Evolutionary conservation across 2,329 filamentous ascomycete genomes (phyloP).

Genomic region (Fusarium scirpi): DNA sequence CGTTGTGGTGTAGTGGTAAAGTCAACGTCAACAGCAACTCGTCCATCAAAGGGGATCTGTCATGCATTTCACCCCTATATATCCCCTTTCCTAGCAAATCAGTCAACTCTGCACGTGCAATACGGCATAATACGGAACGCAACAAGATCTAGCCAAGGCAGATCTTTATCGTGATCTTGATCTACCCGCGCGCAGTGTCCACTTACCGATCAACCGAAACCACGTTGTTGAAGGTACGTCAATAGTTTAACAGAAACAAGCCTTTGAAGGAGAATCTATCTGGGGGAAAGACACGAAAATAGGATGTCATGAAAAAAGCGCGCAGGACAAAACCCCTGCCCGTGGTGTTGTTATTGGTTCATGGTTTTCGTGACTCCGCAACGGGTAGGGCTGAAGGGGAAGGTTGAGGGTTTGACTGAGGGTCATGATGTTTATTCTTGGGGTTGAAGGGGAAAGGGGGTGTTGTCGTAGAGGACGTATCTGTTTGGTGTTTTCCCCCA

Average conservation of each 20-base stretch:
- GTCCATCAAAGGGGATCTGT: neutral
- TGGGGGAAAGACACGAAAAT: slow-evolving; percentile 21
- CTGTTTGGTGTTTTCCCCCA: neutral
- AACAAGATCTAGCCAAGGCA: slow-evolving; percentile 34
- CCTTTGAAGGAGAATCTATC: slow-evolving; percentile 3
- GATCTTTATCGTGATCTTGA: slow-evolving; percentile 31
- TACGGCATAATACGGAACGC: slow-evolving; percentile 10
- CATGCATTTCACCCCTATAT: neutral
- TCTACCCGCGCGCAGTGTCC: slow-evolving; percentile 36
- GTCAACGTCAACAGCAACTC: neutral
- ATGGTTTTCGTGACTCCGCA: slow-evolving; percentile 34
- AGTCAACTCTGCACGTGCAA: slow-evolving; percentile 28
- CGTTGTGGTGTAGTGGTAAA: neutral
- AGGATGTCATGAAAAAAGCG: slow-evolving; percentile 20
- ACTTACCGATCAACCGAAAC: slow-evolving; percentile 41
- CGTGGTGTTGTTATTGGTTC: slow-evolving; percentile 36
- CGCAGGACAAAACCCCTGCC: slow-evolving; percentile 30
- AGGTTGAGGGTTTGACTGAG: slow-evolving; percentile 33
- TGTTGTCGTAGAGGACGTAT: slow-evolving; percentile 28
- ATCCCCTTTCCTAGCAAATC: slow-evolving; percentile 1
- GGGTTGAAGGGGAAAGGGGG: slow-evolving; percentile 29
- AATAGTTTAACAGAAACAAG: slow-evolving; percentile 12
- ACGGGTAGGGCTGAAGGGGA: slow-evolving; percentile 40
- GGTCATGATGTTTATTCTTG: slow-evolving; percentile 40
- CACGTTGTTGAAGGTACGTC: slow-evolving; percentile 20